Base-by-base conservation (phyloP, 2,329 filamentous ascomycete species). In the Pyrenochaeta sp. region DNA sequence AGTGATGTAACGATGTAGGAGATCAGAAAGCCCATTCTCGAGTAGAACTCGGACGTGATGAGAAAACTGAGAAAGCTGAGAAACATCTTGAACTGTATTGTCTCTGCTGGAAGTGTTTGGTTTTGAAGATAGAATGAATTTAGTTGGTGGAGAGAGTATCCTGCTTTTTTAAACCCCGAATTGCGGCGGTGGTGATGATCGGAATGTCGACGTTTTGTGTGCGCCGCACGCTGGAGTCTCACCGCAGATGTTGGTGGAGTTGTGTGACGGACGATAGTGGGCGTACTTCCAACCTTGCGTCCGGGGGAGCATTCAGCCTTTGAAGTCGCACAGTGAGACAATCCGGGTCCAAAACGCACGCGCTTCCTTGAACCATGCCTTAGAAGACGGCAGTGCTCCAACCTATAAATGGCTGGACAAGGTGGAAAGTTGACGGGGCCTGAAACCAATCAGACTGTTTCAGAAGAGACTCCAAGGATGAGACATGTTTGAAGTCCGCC, bases 1-100 rank as follows among this genome's bases (percentile, higher is more conserved):
- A 67, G 56, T 41, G 56, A 68, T 11, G 63, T 61, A 21, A 53
- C 21, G 12, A 60, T 50, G 49, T 67, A 67, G 44, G 61, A 63
- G n/a, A 68, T 46, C 45, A 68, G 64, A 44, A 67, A 68, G 39
- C 60, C 60, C 20, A 56, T 35, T 15, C 54, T 58, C 12, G 51
- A 53, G 58, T 58, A 63, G 47, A 63, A 63, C 27, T 58, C 44
- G 14, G 43, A 43, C 12, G 35, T 52, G 39, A 58, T 21, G 15
- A 61, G 61, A 42, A 63, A 56, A 20, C 51, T 45, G 45, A 60
- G 15, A 12, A 21, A 33, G 14, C 21, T 32, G 17, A 55, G 23
- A 10, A 51, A 29, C 36, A 40, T 52, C 11, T 14, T 40, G 31
- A 27, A 31, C 36, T 27, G 23, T 27, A n/a, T n/a, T n/a, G 23